These are phyloP conservation scores for Dissoconium aciculare DNA, from an alignment of 2,329 filamentous ascomycete species.

Conservation along the genomic window DNA sequence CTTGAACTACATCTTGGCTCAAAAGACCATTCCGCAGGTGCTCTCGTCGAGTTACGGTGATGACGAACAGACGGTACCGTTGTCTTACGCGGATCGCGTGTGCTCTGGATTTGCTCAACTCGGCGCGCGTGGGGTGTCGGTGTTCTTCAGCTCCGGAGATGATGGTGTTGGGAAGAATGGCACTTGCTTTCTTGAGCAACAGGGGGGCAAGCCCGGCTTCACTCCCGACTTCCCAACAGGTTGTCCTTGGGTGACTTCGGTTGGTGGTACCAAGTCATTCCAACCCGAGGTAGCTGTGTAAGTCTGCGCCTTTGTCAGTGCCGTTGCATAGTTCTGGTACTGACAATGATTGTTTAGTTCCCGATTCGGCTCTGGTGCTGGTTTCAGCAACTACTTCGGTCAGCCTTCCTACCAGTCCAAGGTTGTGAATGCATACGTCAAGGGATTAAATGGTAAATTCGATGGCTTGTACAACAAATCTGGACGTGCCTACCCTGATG, in stretches of 20 bases:
- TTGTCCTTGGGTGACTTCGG: conserved; percentile 36
- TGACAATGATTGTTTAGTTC: too few relatives aligned
- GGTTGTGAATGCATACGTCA: conserved; percentile 29
- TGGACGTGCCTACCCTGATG: conserved; percentile 34
- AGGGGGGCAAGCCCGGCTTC: conserved; percentile 30
- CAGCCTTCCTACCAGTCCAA: conserved; percentile 31
- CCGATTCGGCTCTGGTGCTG: conserved; percentile 36
- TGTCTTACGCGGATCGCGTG: conserved; percentile 44
- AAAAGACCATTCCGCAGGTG: conserved; percentile 43
- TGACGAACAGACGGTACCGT: conserved; percentile 48
- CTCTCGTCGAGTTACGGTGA: conserved; percentile 54
- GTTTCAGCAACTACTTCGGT: conserved; percentile 33
- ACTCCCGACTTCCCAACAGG: conserved; percentile 31
- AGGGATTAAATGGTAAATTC: conserved; percentile 26
- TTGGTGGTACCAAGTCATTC: conserved; percentile 31
- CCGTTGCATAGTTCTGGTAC: too few relatives aligned
- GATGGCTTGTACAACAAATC: conserved; percentile 31
- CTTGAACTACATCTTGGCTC: conserved; percentile 42
- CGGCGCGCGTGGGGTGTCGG: conserved; percentile 49
- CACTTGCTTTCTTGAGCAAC: conserved; percentile 33
- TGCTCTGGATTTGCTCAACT: conserved; percentile 49
- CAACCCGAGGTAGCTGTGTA: conserved; percentile 37
- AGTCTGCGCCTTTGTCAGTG: conserved; percentile 31
- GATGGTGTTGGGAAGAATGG: conserved; percentile 38
- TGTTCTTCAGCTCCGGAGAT: conserved; percentile 52